A percentile compares a stretch with the other conserved stretches of the same genome.
These are phyloP conservation scores for Flaveria floridana DNA, from an alignment of 140 eudicot species.

Conservation along the genomic window DNA sequence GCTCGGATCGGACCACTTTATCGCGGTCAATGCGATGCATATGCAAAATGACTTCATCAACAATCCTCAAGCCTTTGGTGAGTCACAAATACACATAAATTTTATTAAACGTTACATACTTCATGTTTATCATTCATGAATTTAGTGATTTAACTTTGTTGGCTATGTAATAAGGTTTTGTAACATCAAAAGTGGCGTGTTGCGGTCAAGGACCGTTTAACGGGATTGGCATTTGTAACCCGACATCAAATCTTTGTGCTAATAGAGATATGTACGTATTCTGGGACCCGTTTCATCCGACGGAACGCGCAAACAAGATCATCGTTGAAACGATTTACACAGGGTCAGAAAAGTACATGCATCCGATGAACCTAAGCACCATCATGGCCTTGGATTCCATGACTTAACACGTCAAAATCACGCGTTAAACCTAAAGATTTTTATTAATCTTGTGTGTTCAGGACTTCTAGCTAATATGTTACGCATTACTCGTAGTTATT, in stretches of 20 bases:
- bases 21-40: conserved; percentile 54
- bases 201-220: conserved; percentile 86
- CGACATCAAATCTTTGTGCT: conserved; percentile 47
- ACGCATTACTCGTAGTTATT: background rate
- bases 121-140: background rate
- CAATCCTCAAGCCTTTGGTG: conserved; percentile 64
- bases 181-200: conserved; percentile 64
- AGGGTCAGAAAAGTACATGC: conserved; percentile 58
- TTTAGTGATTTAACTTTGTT: conserved; percentile 4
- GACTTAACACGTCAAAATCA: conserved; percentile 10
- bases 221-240: conserved; percentile 65
- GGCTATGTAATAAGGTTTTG: conserved; percentile 47
- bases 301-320: conserved; percentile 62
- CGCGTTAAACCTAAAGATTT: background rate
- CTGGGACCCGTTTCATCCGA: conserved; percentile 86
- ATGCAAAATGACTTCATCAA: conserved; percentile 59
- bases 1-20: conserved; percentile 47
- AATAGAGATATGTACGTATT: conserved; percentile 49
- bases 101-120: background rate
- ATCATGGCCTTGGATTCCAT: conserved; percentile 53
- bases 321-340: conserved; percentile 50
- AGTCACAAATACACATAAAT: background rate
- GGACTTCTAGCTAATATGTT: conserved; percentile 13
- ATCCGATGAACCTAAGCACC: conserved; percentile 79
- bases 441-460: conserved; percentile 26